Base-by-base conservation (phyloP, 2,329 filamentous ascomycete species). In the Colletotrichum siamense region DNA sequence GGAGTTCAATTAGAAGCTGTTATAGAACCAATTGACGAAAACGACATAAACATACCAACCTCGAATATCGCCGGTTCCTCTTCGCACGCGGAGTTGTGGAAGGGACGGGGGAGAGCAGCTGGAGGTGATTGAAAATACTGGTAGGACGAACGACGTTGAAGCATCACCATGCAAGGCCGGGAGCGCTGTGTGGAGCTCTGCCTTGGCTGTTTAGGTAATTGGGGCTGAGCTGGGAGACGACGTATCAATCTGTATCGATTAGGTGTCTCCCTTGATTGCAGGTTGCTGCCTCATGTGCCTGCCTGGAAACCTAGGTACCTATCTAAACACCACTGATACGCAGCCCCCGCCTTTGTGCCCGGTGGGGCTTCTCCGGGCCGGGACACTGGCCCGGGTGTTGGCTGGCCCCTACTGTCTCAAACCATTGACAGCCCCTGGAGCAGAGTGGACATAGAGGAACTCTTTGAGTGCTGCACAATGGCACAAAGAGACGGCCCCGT, bases 181-280 rank as follows among this genome's bases (percentile, higher is more conserved):
- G 22, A 52, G 57, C 34, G 26, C 26, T 22, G 12, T 36, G 44
- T 34, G 63, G 16, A 57, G 10, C 32, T 49, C 9, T 59, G 71
- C 55, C 39, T 73, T 63, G 32, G 6, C 30, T 71, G 73, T 57
- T 76, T 76, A 76, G 55, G 73, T 76, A 76, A 76, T 63, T 63
- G 32, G 26, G 18, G n/a, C n/a, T 30, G 22, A 16, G 44, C 32
- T 15, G 8, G 26, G n/a, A 16, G 12, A 22, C 26, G 24, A 26
- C 68, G 49, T 63, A 75, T 68, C 26, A 52, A 61, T 30, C 28
- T 61, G 32, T 22, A 72, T 55, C 55, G 34, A 8, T 10, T 63
- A 34, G n/a, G 36, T 26, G 26, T 26, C 32, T 15, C 44, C 44
- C 44, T 49, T 5, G 18, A 9, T 44, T 44, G 34, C 34, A 44